Evolutionary conservation across 306 rosid genomes (phyloP).

Genomic region (Astragalus glycyphyllos): DNA sequence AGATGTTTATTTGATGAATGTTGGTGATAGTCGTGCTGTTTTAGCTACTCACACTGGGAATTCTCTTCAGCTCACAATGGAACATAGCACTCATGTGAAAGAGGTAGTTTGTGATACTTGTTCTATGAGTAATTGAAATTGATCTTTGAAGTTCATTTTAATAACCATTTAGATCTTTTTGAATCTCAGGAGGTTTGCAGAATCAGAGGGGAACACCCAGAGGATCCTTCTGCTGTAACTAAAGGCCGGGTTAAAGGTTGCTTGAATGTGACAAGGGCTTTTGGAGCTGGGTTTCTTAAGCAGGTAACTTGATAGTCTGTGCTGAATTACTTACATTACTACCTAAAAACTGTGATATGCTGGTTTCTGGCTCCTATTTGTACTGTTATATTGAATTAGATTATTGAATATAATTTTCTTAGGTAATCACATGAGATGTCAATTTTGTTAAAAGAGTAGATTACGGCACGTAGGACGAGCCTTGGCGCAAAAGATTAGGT

Average conservation of each 20-base stretch:
- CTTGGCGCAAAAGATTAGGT: no score
- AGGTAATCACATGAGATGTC: constrained; percentile 44
- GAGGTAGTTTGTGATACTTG: constrained; percentile 57
- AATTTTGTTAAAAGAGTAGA: constrained; percentile 7
- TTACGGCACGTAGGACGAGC: background rate
- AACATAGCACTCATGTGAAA: constrained; percentile 66
- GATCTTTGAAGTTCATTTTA: background rate
- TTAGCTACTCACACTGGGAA: constrained; percentile 56
- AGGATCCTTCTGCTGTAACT: constrained; percentile 64
- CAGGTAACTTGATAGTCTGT: constrained; percentile 52
- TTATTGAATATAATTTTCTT: constrained; percentile 8
- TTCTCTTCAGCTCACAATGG: constrained; percentile 71
- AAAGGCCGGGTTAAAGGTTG: constrained; percentile 79
- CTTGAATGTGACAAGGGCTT: constrained; percentile 88
- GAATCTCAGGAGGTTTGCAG: constrained; percentile 69
- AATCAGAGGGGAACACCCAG: constrained; percentile 73
- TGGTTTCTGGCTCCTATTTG: background rate
- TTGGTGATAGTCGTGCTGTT: constrained; percentile 81
- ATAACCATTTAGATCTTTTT: constrained; percentile 6
- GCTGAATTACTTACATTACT: constrained; percentile 6
- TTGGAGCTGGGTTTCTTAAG: constrained; percentile 90
- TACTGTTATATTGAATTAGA: constrained; percentile 21
- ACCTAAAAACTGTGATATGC: background rate
- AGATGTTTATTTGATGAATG: constrained; percentile 87
- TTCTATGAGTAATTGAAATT: constrained; percentile 7